phyloP scores from a whole-genome alignment of 169 alveolate species.

The Plasmodium malariae region DNA sequence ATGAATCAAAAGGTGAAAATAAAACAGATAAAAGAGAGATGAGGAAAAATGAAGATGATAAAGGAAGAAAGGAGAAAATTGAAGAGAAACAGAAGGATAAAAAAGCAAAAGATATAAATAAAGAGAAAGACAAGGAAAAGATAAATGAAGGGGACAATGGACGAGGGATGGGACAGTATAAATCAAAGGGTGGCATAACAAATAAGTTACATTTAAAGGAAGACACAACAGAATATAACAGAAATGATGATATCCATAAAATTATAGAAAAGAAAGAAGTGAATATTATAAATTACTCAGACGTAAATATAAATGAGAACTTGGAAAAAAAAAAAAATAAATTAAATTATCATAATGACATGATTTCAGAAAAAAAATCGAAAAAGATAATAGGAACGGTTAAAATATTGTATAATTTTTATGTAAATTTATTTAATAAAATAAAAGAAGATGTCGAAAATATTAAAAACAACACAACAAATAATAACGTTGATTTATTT shows the following conservation, averaged over 20 bases:
- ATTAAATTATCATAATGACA: conserved; percentile 1
- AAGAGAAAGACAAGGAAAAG: not conserved
- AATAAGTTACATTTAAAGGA: not conserved
- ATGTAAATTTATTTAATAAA: conserved; percentile 57
- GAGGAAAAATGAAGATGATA: not conserved
- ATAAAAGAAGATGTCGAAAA: conserved; percentile 65
- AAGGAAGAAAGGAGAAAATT: not conserved
- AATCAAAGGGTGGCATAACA: not conserved
- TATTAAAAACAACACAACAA: conserved; percentile 12
- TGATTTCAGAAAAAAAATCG: conserved; percentile 24
- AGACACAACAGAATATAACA: not conserved
- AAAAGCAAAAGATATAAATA: not conserved
- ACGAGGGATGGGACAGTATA: not conserved
- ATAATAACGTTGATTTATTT: conserved; percentile 33
- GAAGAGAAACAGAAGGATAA: not conserved
- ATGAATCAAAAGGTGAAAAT: not conserved
- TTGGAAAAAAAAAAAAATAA: not conserved
- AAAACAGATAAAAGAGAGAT: not conserved
- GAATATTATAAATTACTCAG: no score
- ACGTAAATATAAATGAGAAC: not conserved
- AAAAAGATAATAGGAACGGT: conserved; percentile 39
- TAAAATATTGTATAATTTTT: conserved; percentile 56
- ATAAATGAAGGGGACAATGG: not conserved
- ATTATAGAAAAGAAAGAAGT: not conserved
- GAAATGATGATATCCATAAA: not conserved